A percentile compares a stretch with the other conserved stretches of the same genome.
Evolutionary conservation across 768 basidiomycete species (phyloP).

Genomic region (Cyclocybe cylindracea): DNA sequence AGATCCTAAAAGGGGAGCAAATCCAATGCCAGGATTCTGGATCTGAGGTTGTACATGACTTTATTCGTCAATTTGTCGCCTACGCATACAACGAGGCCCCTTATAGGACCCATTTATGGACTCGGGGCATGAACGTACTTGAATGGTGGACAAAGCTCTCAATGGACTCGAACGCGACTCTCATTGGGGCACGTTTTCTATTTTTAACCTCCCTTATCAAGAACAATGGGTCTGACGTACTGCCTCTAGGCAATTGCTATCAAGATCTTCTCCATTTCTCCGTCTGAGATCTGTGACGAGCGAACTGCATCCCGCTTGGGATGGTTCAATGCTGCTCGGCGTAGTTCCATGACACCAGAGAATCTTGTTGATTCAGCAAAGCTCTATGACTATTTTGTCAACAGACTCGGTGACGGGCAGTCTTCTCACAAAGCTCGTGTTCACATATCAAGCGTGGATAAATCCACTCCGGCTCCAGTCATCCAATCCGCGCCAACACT

Average conservation of each 20-base stretch:
- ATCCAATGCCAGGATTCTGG: slow-evolving; percentile 6
- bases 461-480: neutral
- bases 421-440: slow-evolving; percentile 18
- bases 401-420: slow-evolving; percentile 16
- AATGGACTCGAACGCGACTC: slow-evolving; percentile 21
- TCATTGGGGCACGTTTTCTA: slow-evolving; percentile 14
- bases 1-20: slow-evolving; percentile 22
- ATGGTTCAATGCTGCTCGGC: slow-evolving; percentile 24
- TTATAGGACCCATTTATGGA: slow-evolving; percentile 13
- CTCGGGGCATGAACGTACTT: slow-evolving; percentile 11
- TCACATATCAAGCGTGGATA: slow-evolving; percentile 4
- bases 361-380: slow-evolving; percentile 22
- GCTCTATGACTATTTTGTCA: slow-evolving; percentile 19
- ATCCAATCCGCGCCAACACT: slow-evolving; percentile 7
- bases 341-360: slow-evolving; percentile 24
- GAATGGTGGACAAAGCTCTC: slow-evolving; percentile 21
- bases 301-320: slow-evolving; percentile 25
- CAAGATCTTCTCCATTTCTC: slow-evolving; percentile 26
- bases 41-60: slow-evolving; percentile 7
- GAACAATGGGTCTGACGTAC: neutral
- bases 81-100: slow-evolving; percentile 23
- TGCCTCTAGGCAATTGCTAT: slow-evolving; percentile 15
- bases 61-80: slow-evolving; percentile 18
- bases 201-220: neutral
- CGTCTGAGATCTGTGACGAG: slow-evolving; percentile 29